Evolutionary conservation across 176 grass and related monocot species (phyloP), one percentile per base, ranked within the genome.

Genomic region (Bonia amplexicaulis): DNA sequence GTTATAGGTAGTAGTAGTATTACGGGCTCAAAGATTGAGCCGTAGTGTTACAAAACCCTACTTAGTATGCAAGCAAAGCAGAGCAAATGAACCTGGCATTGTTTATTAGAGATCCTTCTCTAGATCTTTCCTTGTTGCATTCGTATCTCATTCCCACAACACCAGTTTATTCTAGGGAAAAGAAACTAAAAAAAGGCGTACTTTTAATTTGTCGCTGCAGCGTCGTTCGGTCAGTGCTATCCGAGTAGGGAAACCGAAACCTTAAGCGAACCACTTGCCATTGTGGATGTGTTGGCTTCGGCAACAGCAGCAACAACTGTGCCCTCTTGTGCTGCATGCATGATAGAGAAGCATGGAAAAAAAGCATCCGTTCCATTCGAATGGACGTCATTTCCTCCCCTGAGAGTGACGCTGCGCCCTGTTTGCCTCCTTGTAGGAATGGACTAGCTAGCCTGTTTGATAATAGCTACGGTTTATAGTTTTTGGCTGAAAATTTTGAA

Each of bases 231-330:
- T 52, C 69, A 85, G 90, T 92, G 90, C 90, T 86, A 49, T 86
- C 83, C 44, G 83, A 89, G 83, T 86, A 83, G 47, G 87, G 83
- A 79, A 74, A 77, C 73, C 74, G 83, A 79, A 74, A 77, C 68
- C 79, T 83, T 69, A 77, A 35, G 78, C 71, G 53, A 62, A 41
- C 73, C 87, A 88, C 86, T 83, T 80, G 64, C 59, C 40, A 75
- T 63, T 6, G 51, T 70, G 79, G 79, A 78, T 31, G 69, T 66
- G 77, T 69, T 71, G 35, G 25, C 46, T 41, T 85, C 68, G 57
- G 73, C 76, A 26, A 7, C 75, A 41, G 12, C 54, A 19, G 2
- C 42, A 48, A 13, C 44, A 67, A 23, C 71, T 44, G 58, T 80
- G 44, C 40, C 71, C 48, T 29, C 8, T 67, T 60, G 39, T 9